Conservation (phyloP, 768 basidiomycete genomes). For the Amylocystis lapponica region DNA sequence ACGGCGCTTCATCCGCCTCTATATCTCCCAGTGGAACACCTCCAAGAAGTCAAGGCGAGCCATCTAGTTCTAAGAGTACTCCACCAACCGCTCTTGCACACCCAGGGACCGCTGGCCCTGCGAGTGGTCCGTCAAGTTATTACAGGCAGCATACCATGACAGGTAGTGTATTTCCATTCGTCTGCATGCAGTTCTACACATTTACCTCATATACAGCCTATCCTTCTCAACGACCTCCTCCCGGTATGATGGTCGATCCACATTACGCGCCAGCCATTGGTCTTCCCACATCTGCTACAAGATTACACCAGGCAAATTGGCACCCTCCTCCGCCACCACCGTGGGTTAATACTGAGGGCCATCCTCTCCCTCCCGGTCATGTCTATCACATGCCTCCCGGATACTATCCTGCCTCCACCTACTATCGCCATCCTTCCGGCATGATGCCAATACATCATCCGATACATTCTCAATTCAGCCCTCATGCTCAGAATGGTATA, state of each 20-base stretch:
- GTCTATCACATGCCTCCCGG: constrained; percentile 29
- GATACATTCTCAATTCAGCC: constrained; percentile 10
- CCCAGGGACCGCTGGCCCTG: constrained; percentile 31
- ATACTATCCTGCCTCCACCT: constrained; percentile 36
- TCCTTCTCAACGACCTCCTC: constrained; percentile 27
- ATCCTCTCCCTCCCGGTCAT: constrained; percentile 13
- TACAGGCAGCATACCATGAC: constrained; percentile 61
- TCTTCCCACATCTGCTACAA: constrained; percentile 50
- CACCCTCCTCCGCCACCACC: constrained; percentile 26
- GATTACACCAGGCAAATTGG: constrained; percentile 29
- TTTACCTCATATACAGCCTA: constrained; percentile 29
- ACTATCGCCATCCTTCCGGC: constrained; percentile 38
- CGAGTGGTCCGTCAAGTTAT: constrained; percentile 45
- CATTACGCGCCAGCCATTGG: constrained; percentile 35
- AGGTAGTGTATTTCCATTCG: constrained; percentile 27
- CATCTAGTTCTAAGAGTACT: constrained; percentile 15
- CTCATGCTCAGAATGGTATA: constrained; percentile 20
- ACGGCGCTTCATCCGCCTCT: constrained; percentile 34
- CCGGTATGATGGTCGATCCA: constrained; percentile 36
- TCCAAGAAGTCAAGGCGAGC: constrained; percentile 31
- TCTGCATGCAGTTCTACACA: neutral
- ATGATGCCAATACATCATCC: constrained; percentile 20
- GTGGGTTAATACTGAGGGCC: constrained; percentile 31
- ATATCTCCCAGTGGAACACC: constrained; percentile 47
- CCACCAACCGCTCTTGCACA: constrained; percentile 25